phyloP scores from a whole-genome alignment of 75 land plant species.

The Selaginella tamariscina region DNA sequence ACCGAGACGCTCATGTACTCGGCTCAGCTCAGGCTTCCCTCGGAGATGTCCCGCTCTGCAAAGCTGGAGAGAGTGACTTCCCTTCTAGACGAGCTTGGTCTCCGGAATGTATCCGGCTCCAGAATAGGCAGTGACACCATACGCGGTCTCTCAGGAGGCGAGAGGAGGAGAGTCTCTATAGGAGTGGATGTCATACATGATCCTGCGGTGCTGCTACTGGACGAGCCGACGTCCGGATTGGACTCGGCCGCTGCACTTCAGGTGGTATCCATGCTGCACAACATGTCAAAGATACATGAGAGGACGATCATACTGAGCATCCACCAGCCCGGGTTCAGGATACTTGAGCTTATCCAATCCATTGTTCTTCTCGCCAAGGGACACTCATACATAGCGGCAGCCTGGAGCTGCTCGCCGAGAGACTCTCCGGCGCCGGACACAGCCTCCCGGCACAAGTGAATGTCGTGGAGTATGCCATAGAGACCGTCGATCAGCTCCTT shows the following conservation, averaged over 20 bases:
- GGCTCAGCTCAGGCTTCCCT: not conserved
- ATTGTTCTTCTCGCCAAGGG: not conserved
- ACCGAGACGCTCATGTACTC: constrained; percentile 28
- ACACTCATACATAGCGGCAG: not conserved
- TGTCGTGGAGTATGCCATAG: not conserved
- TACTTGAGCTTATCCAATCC: not conserved
- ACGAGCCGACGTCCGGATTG: constrained; percentile 9
- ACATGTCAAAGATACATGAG: constrained; percentile 1
- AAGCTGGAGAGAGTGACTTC: not conserved
- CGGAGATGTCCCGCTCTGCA: not conserved
- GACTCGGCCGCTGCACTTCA: constrained; percentile 6
- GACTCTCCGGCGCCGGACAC: not conserved
- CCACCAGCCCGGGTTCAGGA: constrained; percentile 11
- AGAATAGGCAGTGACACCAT: not conserved
- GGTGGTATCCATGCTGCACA: not conserved
- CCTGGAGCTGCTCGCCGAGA: not conserved
- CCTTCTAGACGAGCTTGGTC: not conserved
- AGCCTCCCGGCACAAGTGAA: not conserved
- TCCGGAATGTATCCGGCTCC: not conserved
- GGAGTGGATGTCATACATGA: constrained; percentile 34
- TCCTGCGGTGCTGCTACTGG: constrained; percentile 7
- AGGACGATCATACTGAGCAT: constrained; percentile 4
- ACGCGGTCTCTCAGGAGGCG: constrained; percentile 8
- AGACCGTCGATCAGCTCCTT: not conserved
- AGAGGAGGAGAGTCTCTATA: constrained; percentile 63